Evolutionary conservation across 257 asterid genomes (phyloP).

Genomic region (Verbena officinalis): DNA sequence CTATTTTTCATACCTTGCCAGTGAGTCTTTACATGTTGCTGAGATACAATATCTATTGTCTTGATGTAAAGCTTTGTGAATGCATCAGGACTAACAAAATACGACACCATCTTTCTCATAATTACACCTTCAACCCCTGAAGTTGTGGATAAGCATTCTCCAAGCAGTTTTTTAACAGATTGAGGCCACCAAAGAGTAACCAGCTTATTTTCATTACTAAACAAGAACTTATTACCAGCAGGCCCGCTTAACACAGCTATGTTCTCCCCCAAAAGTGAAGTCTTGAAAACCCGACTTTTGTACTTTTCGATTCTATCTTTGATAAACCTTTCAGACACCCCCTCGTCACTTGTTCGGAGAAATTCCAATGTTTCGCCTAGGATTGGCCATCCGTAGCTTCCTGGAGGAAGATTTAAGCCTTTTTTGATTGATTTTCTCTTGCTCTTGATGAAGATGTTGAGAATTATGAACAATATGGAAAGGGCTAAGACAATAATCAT

Average conservation of each 20-base stretch:
- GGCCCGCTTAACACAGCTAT: conserved; percentile 51
- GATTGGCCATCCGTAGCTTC: conserved; percentile 49
- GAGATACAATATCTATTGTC: conserved; percentile 40
- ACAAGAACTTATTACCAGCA: conserved; percentile 51
- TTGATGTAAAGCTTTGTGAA: conserved; percentile 39
- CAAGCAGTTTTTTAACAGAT: conserved; percentile 39
- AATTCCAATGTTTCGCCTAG: conserved; percentile 42
- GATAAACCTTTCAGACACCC: conserved; percentile 39
- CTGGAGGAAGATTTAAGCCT: conserved; percentile 44
- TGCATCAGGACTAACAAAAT: conserved; percentile 50
- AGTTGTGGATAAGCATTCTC: conserved; percentile 32
- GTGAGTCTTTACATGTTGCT: conserved; percentile 40
- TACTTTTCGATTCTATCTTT: conserved; percentile 38
- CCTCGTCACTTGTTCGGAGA: conserved; percentile 21
- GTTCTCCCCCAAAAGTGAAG: conserved; percentile 39
- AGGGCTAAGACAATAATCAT: conserved; percentile 8
- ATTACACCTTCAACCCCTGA: conserved; percentile 43
- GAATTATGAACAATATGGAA: not conserved
- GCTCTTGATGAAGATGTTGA: not conserved
- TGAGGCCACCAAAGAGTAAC: conserved; percentile 55
- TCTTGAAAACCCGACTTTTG: conserved; percentile 40
- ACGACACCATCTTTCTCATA: conserved; percentile 46
- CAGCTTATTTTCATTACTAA: conserved; percentile 52
- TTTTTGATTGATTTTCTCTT: conserved; percentile 4
- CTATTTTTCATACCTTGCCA: conserved; percentile 43